Evolutionary conservation across 2,329 filamentous ascomycete genomes (phyloP), one percentile per base, ranked within the genome.

Genomic region (Colletotrichum liriopes): DNA sequence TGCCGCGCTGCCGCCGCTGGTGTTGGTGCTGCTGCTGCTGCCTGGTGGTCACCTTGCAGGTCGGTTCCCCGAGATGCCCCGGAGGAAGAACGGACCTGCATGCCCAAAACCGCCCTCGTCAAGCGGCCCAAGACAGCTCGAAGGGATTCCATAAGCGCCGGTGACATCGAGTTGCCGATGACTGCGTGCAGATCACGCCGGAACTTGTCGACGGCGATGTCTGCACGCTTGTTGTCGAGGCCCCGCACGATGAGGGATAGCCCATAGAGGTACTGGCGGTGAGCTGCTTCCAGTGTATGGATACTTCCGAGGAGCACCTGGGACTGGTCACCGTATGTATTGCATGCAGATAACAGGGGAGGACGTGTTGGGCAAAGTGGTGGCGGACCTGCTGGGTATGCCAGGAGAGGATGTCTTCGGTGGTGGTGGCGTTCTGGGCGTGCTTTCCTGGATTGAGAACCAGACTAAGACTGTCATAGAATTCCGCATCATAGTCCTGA

Each of bases 121-220:
- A 89, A 83, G 63, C 85, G 83, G 16, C 83, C 83, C 56, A 94
- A 77, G 47, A 92, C 87, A 52, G 81, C 83, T 52, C 85, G 86
- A 32, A 94, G 79, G 1, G 90, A 88, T 59, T 82, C 81, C 45
- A 86, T 84, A 60, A 93, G 82, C 5, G 86, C 83, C 47, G 83
- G 82, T 3, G 87, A 88, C 71, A 90, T 85, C 12, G 91, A 91
- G 78, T 92, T 92, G 55, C 89, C 87, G 73, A 93, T 87, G 29
- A 93, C 84, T 29, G 91, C 90, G 76, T 92, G 87, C 14, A 93
- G 80, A 74, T 93, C 91, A 60, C 87, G 83, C 20, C 83, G 84
- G 76, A 94, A 93, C 67, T 87, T 88, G 64, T 77, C 78, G 9
- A 86, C 80, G 49, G 83, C 83, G 41, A 79, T 78, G 56, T 81